A percentile compares a stretch with the other conserved stretches of the same genome.
Evolutionary conservation across 129 eudicot genomes (phyloP).

Genomic region (Silybum marianum): DNA sequence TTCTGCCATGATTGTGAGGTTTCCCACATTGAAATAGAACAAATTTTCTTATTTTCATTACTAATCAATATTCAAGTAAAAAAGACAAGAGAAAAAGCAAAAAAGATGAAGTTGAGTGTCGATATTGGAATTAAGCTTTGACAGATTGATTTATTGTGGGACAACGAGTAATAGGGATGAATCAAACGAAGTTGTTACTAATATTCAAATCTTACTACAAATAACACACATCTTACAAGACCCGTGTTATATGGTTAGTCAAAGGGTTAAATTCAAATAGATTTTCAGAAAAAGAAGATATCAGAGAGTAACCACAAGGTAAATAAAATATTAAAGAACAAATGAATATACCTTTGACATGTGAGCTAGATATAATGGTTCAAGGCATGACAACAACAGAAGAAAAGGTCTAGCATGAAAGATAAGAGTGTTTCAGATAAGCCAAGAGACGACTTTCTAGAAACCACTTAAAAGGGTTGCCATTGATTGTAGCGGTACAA

Average conservation of each 20-base stretch:
- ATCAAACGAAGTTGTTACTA: too few species aligned
- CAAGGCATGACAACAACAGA: neutral
- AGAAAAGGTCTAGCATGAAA: conserved; percentile 60
- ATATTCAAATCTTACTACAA: neutral
- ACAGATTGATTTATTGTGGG: neutral
- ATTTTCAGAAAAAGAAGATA: too few species aligned
- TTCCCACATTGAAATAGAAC: neutral
- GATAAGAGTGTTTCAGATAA: conserved; percentile 42
- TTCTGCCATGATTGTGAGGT: neutral
- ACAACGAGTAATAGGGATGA: neutral
- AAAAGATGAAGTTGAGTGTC: neutral
- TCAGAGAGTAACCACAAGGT: too few species aligned
- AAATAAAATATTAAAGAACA: neutral
- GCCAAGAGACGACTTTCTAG: conserved; percentile 43
- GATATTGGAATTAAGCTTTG: neutral
- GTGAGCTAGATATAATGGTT: neutral
- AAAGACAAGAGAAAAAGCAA: neutral
- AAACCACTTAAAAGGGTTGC: conserved; percentile 29
- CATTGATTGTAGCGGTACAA: conserved; percentile 1
- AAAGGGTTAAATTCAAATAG: too few species aligned
- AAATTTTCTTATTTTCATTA: too few species aligned
- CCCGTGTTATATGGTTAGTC: too few species aligned
- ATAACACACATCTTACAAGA: too few species aligned
- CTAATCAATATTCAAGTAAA: too few species aligned
- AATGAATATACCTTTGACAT: conserved; percentile 3